Conservation (phyloP, 2,329 filamentous ascomycete genomes). For the Chaetomium sp. region DNA sequence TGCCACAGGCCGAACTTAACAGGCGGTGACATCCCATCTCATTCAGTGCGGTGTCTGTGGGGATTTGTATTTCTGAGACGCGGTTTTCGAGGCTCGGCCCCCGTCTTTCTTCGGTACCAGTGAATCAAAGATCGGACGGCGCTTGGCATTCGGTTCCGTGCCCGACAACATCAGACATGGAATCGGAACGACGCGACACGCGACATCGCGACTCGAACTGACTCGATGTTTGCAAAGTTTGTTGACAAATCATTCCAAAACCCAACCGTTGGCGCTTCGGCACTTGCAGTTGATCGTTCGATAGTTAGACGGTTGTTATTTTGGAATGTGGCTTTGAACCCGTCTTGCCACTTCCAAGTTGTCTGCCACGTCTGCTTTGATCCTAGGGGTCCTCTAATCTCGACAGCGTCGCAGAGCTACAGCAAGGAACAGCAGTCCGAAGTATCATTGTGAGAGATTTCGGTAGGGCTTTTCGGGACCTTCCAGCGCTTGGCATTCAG, state of each 20-base stretch:
- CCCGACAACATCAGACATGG: constrained; percentile 19
- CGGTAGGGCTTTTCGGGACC: constrained; percentile 13
- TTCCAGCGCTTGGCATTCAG: constrained; percentile 19
- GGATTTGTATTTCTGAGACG: constrained; percentile 35
- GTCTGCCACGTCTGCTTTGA: not conserved
- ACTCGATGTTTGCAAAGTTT: not conserved
- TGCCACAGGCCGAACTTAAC: not conserved
- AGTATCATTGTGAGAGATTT: constrained; percentile 11
- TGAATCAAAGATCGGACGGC: constrained; percentile 10
- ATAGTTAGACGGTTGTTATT: not conserved
- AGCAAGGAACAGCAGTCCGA: constrained; percentile 5
- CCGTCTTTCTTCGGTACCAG: constrained; percentile 27
- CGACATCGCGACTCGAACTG: not conserved
- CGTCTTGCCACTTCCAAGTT: not conserved
- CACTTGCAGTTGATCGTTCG: not conserved
- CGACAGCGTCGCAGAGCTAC: constrained; percentile 23
- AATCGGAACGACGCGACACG: constrained; percentile 1
- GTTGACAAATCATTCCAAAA: constrained; percentile 15
- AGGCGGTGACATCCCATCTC: too few relatives aligned
- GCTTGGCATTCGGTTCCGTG: constrained; percentile 23
- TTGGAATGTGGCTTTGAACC: too few relatives aligned
- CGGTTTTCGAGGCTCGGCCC: constrained; percentile 13
- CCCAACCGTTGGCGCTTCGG: not conserved
- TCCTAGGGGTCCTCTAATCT: constrained; percentile 20
- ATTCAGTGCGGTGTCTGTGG: not conserved